Base-by-base conservation (phyloP, 2,329 filamentous ascomycete species). In the Chaetothyriales sp. region DNA sequence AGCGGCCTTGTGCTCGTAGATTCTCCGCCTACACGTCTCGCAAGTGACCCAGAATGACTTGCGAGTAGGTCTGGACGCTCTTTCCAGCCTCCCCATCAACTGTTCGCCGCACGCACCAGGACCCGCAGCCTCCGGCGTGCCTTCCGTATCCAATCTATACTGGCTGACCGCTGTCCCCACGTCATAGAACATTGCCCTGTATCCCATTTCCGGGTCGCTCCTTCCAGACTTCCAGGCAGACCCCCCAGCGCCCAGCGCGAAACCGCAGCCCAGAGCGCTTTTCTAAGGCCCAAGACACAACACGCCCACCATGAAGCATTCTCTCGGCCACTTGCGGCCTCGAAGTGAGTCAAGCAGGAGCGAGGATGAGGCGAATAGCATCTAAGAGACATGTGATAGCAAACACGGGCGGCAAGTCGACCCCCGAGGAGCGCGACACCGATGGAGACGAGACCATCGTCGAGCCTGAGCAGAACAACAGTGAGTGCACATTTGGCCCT, bases 401-500 rank as follows among this genome's bases (percentile, higher is more conserved):
- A 54, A 45, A 51, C 47, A 46, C 20, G 49, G 53, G 60, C 74
- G 73, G 72, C 60, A 69, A 65, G 45, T 83, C 81, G 3, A 68
- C 67, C 57, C 80, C 84, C 51, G 80, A 80, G 20, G 57, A 63
- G 25, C 62, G 59, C 51, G 63, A 63, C 42, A 49, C 57, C 48
- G 55, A 60, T 20, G 73, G 72, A 54, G 82, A 87, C 61, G 76
- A 78, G 58, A 82, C 80, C 51, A 77, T 90, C 55, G 82, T 95
- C 62, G 88, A 94, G 70, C 79, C 86, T 54, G 89, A 95, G 50
- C 88, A 96, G 75, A 88, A 89, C 70, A 95, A 90, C 77, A 84
- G 87, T 94, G 70, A 66, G 81, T 19, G 18, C 19, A n/a, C 10
- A n/a, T 18, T 18, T 43, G 36, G n/a, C 20, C 3, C n/a, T 4